Base-by-base conservation (phyloP, 345 rosid genomes). In the Adansonia digitata region DNA sequence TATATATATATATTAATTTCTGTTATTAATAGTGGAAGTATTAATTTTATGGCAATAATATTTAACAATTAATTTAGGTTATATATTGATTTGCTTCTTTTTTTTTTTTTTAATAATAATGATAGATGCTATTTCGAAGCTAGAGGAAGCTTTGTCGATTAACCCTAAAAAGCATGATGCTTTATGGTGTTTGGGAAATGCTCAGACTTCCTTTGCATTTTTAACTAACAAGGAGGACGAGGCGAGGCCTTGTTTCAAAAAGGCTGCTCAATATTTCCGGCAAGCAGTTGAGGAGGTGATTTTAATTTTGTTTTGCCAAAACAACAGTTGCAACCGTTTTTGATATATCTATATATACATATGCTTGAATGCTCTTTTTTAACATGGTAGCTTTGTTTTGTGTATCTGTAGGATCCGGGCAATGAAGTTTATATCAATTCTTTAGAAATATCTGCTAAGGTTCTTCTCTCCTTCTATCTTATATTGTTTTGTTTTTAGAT, bases 171-270 rank as follows among this genome's bases (percentile, higher is more conserved):
- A 78, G 57, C 92, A 86, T 74, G 92, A 91, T n/a, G 74, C 98
- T n/a, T 77, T 88, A 45, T 94, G 99, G 99, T 91, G 89, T 76
- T 63, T 91, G 15, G 99, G 97, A 55, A 94, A 94, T 80, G 99
- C 98, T 15, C 83, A 88, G 45, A 89, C 96, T 57, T 86, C 97
- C 1, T 75, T 45, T 77, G 98, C 93, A 34, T 94, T 94, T 83
- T 71, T 92, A 62, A 90, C 83, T 70, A 88, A 88, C 0, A 91
- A 88, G 5, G 81, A 81, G 80, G 87, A 81, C 10, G 97, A 90
- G 78, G 98, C 98, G 43, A 82, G 59, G 74, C 74, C 45, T 15
- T 80, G 43, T 80, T 92, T 94, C 65, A 88, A 86, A 31, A 87
- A 86, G 83, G 92, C 98, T 18, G 13, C 89, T 78, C 73, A 31